A percentile compares a stretch with the other conserved stretches of the same genome.
phyloP scores from a whole-genome alignment of 1,284 basidiomycete genomes.

The Ceratobasidium sp. region DNA sequence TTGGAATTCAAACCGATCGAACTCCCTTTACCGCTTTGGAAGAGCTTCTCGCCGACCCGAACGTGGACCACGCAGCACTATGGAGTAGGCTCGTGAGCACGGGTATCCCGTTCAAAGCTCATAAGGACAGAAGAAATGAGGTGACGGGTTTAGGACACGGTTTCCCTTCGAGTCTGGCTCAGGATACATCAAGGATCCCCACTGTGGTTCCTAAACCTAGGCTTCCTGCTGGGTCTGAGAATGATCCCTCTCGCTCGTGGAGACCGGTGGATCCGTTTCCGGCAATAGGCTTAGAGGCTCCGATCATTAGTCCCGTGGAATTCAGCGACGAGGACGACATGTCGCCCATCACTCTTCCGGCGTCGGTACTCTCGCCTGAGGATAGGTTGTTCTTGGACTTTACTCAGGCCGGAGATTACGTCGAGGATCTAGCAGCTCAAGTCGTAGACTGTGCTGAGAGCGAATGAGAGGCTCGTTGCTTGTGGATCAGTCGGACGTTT shows the following conservation, averaged over 20 bases:
- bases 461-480: too few relatives aligned
- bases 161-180: background rate
- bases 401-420: background rate
- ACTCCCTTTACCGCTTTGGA: background rate
- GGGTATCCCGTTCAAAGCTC: background rate
- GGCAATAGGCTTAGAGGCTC: background rate
- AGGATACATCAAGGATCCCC: background rate
- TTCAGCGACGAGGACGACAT: conserved; percentile 7
- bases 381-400: background rate
- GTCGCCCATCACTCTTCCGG: conserved; percentile 10
- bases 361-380: background rate
- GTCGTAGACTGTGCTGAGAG: too few relatives aligned
- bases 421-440: background rate
- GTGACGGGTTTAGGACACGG: conserved; percentile 11
- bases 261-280: too few relatives aligned
- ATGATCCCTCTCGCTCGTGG: too few relatives aligned
- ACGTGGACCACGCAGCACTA: background rate
- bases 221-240: too few relatives aligned
- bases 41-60: background rate
- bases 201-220: background rate
- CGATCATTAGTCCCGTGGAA: background rate
- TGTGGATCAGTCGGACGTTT: too few relatives aligned
- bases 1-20: background rate
- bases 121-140: conserved; percentile 17
- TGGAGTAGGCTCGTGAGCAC: background rate